A percentile compares a stretch with the other conserved stretches of the same genome.
phyloP scores from a whole-genome alignment of 2,329 filamentous ascomycete genomes.

The Penicillium decumbens region DNA sequence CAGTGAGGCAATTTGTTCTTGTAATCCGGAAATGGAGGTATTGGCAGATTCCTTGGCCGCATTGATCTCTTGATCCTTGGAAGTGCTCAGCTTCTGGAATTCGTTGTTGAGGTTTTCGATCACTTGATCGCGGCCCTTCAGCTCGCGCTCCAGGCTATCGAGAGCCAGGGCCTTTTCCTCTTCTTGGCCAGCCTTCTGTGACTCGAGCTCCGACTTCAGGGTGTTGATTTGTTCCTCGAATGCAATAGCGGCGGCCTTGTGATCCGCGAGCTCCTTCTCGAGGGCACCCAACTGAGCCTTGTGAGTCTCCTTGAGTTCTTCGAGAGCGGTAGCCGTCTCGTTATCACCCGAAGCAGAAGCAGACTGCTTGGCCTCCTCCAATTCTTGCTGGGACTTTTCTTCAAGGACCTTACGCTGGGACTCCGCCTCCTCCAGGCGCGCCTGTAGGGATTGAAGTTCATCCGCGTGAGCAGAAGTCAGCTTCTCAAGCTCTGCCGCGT shows the following conservation, averaged over 20 bases:
- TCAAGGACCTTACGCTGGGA: constrained; percentile 35
- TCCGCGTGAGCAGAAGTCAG: constrained; percentile 31
- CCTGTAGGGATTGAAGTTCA: constrained; percentile 31
- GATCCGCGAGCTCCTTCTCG: constrained; percentile 32
- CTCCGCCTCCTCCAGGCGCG: constrained; percentile 36
- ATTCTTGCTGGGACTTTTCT: constrained; percentile 34
- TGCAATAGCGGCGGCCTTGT: constrained; percentile 29
- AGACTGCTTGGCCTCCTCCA: constrained; percentile 38
- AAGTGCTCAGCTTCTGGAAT: constrained; percentile 31
- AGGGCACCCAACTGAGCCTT: constrained; percentile 34
- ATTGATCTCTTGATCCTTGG: constrained; percentile 36
- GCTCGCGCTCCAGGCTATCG: constrained; percentile 32
- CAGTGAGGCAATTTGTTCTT: constrained; percentile 35
- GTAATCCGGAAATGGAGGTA: constrained; percentile 26
- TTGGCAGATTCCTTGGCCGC: constrained; percentile 34
- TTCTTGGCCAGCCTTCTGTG: constrained; percentile 27
- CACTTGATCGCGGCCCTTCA: constrained; percentile 35
- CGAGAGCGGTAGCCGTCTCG: constrained; percentile 33
- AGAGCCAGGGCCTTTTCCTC: constrained; percentile 32
- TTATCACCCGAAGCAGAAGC: constrained; percentile 36
- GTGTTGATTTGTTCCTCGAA: constrained; percentile 29
- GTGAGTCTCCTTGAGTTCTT: constrained; percentile 37
- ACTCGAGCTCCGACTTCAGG: constrained; percentile 32
- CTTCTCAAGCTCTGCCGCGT: constrained; percentile 32
- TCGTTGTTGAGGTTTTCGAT: constrained; percentile 40